These are phyloP conservation scores for Sarocladiaceae sp. DNA, from an alignment of 2,329 filamentous ascomycete genomes.

Conservation along the genomic window DNA sequence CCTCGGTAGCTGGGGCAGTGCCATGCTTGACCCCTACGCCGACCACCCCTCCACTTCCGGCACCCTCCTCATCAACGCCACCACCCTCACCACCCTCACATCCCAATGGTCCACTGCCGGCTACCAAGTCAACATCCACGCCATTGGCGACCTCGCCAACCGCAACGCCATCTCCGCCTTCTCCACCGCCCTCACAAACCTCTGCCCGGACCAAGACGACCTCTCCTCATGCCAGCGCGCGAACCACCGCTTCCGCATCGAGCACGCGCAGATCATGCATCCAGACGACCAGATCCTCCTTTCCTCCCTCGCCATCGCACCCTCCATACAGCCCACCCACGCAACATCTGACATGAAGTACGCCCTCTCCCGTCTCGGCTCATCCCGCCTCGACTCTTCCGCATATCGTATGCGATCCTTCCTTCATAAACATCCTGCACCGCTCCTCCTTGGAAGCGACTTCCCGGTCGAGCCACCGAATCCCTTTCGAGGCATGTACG, in stretches of 20 bases:
- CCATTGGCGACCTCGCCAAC: constrained; percentile 65
- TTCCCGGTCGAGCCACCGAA: constrained; percentile 66
- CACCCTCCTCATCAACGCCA: constrained; percentile 61
- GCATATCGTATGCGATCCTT: constrained; percentile 63
- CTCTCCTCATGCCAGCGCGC: constrained; percentile 43
- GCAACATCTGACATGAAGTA: constrained; percentile 67
- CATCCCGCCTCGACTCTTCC: constrained; percentile 42
- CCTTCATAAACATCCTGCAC: constrained; percentile 39
- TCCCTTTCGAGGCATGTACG: constrained; percentile 63
- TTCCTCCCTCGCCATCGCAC: constrained; percentile 52
- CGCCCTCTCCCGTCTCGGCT: constrained; percentile 53
- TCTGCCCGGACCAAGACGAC: constrained; percentile 20
- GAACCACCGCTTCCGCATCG: constrained; percentile 57
- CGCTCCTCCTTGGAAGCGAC: constrained; percentile 55
- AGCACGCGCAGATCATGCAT: constrained; percentile 66
- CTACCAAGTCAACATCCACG: constrained; percentile 67
- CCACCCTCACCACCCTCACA: constrained; percentile 46
- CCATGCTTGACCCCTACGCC: constrained; percentile 63
- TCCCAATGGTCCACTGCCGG: constrained; percentile 52
- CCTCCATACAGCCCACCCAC: constrained; percentile 66
- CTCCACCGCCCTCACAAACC: constrained; percentile 44
- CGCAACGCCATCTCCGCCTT: constrained; percentile 58
- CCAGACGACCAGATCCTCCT: constrained; percentile 57
- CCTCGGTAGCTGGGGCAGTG: constrained; percentile 64
- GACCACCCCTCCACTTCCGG: constrained; percentile 57